Percentiles rank a stretch among this genome's conserved stretches.
phyloP scores from a whole-genome alignment of 208 protist species.

The Leishmania turanica region DNA sequence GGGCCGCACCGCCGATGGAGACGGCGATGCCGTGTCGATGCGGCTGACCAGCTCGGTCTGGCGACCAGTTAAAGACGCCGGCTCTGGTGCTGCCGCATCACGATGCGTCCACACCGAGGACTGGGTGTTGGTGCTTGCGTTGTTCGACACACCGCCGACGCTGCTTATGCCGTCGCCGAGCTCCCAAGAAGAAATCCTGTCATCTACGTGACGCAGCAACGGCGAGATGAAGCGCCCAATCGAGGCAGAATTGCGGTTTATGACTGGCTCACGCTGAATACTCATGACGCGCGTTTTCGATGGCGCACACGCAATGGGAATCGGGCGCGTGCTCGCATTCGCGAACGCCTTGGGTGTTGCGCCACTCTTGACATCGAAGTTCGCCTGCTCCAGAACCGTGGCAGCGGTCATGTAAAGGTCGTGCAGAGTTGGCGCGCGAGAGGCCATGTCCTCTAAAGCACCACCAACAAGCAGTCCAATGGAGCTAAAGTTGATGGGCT shows the following conservation, averaged over 20 bases:
- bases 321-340: conserved; percentile 34
- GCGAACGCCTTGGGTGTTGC: conserved; percentile 31
- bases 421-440: conserved; percentile 31
- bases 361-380: conserved; percentile 36
- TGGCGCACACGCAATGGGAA: conserved; percentile 27
- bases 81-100: not conserved
- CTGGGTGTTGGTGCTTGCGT: conserved; percentile 1
- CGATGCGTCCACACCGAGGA: conserved; percentile 14
- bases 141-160: not conserved
- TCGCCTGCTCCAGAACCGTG: conserved; percentile 43
- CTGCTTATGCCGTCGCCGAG: not conserved
- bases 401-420: conserved; percentile 65
- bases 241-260: conserved; percentile 33
- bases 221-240: conserved; percentile 34
- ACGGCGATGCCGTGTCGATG: conserved; percentile 27
- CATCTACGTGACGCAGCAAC: conserved; percentile 46
- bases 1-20: conserved; percentile 32
- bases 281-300: conserved; percentile 42
- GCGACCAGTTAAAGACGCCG: conserved; percentile 16
- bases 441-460: conserved; percentile 45
- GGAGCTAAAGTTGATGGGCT: conserved; percentile 37
- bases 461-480: conserved; percentile 50
- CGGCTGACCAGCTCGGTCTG: conserved; percentile 24
- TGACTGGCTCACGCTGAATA: conserved; percentile 40
- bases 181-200: conserved; percentile 31